These are phyloP conservation scores for Kandelia obovata DNA, from an alignment of 345 rosid genomes.

Conservation along the genomic window DNA sequence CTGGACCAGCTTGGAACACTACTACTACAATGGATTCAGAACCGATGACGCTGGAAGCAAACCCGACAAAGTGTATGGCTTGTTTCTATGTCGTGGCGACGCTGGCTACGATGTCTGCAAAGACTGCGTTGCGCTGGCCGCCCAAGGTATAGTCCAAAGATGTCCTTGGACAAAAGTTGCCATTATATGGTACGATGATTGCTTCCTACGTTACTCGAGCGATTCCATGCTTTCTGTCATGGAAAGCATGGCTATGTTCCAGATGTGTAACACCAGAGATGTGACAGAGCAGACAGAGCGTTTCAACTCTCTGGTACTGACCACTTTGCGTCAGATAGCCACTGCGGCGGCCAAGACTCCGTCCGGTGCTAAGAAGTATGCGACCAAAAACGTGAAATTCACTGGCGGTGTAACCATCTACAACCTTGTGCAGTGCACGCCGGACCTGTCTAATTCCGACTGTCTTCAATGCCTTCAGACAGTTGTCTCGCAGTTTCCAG, in stretches of 20 bases:
- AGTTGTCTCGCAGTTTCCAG: slow-evolving; percentile 4
- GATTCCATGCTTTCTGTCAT: background rate
- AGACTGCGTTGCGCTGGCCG: slow-evolving; percentile 14
- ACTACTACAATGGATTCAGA: background rate
- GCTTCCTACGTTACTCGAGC: slow-evolving; percentile 33
- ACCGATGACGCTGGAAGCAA: background rate
- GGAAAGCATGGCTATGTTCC: background rate
- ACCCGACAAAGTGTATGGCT: slow-evolving; percentile 16
- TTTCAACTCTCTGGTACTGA: background rate
- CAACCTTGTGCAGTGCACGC: slow-evolving; percentile 49
- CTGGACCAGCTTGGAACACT: background rate
- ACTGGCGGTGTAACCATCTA: slow-evolving; percentile 16
- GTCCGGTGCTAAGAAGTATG: slow-evolving; percentile 22
- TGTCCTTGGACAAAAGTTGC: slow-evolving; percentile 29
- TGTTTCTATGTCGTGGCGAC: slow-evolving; percentile 12
- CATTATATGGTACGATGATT: slow-evolving; percentile 33
- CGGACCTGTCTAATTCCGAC: slow-evolving; percentile 36
- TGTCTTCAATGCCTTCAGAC: slow-evolving; percentile 36
- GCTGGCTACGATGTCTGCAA: background rate
- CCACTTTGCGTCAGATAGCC: slow-evolving; percentile 12
- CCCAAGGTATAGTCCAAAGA: background rate
- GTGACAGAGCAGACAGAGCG: background rate
- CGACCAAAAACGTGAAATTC: slow-evolving; percentile 14
- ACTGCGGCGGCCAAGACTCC: background rate
- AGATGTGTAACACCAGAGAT: background rate